Conservation (phyloP, 169 alveolate genomes). For the Plasmodium inui region DNA sequence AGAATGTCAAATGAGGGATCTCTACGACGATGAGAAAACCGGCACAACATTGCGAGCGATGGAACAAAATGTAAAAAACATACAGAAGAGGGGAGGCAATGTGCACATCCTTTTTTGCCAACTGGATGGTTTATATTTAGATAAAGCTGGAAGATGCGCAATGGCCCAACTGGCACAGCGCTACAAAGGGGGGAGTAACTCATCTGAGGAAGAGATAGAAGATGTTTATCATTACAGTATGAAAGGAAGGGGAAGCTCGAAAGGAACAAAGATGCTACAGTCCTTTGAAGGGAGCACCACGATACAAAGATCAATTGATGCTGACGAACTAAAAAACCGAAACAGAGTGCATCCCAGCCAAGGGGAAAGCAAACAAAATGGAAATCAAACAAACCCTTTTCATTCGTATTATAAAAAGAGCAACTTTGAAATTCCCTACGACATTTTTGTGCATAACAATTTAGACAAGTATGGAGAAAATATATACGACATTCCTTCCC, state of each 20-base stretch:
- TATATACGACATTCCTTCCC: slow-evolving; percentile 93
- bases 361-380: not conserved
- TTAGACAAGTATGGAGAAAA: slow-evolving; percentile 90
- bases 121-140: slow-evolving; percentile 28
- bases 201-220: not conserved
- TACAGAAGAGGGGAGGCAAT: not conserved
- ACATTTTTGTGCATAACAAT: slow-evolving; percentile 74
- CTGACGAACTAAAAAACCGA: not conserved
- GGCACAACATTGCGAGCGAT: slow-evolving; percentile 20
- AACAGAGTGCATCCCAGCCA: not conserved
- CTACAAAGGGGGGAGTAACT: not conserved
- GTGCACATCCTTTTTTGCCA: not conserved
- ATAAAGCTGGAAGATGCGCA: not conserved
- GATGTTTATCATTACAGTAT: not conserved
- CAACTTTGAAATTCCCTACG: slow-evolving; percentile 60
- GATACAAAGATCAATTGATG: not conserved
- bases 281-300: not conserved
- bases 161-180: not conserved
- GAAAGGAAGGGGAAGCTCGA: not conserved
- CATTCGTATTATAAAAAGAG: slow-evolving; percentile 28
- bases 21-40: not conserved
- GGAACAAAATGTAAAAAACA: slow-evolving; percentile 30
- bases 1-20: not conserved
- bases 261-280: not conserved
- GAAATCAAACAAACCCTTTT: not conserved